Evolutionary conservation across 139 green algal genomes (phyloP).

Genomic region (Tetradesmus lagerheimii): DNA sequence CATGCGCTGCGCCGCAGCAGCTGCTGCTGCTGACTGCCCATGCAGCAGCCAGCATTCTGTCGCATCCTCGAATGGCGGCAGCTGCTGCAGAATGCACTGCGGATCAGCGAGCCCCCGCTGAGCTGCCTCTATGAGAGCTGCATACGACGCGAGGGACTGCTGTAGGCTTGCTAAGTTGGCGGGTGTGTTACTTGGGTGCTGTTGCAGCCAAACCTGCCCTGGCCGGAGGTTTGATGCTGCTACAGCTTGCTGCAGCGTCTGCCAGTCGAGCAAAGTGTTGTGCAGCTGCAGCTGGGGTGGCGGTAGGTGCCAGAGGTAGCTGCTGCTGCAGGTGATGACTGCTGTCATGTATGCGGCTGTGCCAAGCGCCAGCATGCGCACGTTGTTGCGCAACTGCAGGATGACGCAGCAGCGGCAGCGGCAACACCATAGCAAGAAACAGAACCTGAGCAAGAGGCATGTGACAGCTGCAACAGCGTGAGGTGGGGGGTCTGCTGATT

Average conservation of each 20-base stretch:
- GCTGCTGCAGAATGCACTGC: not conserved
- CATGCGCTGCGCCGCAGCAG: not conserved
- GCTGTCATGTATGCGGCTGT: not conserved
- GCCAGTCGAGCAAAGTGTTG: not conserved
- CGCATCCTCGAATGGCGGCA: constrained; percentile 32
- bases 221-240: not conserved
- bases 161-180: not conserved
- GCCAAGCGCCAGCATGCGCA: not conserved
- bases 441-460: not conserved
- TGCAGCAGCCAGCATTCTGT: constrained; percentile 33
- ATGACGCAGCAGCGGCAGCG: not conserved
- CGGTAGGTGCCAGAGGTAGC: constrained; percentile 5
- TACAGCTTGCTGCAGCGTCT: not conserved
- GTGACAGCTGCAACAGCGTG: not conserved
- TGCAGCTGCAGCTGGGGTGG: not conserved
- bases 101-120: not conserved
- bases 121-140: not conserved
- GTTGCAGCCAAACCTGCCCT: not conserved
- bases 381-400: not conserved
- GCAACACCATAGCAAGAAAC: not conserved
- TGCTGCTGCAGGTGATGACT: constrained; percentile 2
- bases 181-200: not conserved
- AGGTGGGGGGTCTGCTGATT: not conserved
- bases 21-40: not conserved
- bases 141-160: not conserved